Base-by-base conservation (phyloP, 176 grass and related monocot species). In the Cocos nucifera region DNA sequence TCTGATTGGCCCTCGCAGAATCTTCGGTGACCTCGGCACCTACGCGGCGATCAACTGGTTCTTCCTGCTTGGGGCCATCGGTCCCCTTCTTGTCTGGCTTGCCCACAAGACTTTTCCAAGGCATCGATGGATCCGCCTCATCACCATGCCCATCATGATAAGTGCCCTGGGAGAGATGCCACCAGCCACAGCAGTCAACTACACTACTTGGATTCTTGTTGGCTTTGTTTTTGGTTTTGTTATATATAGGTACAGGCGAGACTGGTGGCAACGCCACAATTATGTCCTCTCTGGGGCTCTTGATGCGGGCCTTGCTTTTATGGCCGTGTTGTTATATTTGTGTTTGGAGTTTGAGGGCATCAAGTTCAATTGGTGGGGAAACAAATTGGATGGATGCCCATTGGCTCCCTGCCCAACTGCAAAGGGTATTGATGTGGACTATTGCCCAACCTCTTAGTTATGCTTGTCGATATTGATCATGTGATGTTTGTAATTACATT, bases 381-480 rank as follows among this genome's bases (percentile, higher is more conserved):
- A 59, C 23, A 24, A 17, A 6, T 59, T 59, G 57, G 57, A 59
- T 27, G 57, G 57, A 23, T 59, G 57, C 23, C 10, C 57, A 17
- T 5, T 59, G 57, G 57, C 57, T 59, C 30, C 57, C 57, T 59
- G 57, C 57, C 57, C 57, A 17, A 59, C 57, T 17, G 16, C 57
- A 26, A 24, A 24, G 57, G 57, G 57, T 17, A 27, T 29, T 23
- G 12, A 17, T 27, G 57, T 59, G 16, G 57, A 27, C 21, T 16
- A 27, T 59, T 59, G 57, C 22, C 57, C 57, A 24, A 23, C 26
- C 22, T 26, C 23, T 27, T 59, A 23, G 26, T 56, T 56, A 21
- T 3, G 17, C 20, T 56, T 56, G 35, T 44, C 9, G 35, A 14
- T 44, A 2, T 44, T 3, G 35, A 44, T 44, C 35, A 44, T 44